phyloP scores from a whole-genome alignment of 306 rosid species.

The Sesbania bispinosa region DNA sequence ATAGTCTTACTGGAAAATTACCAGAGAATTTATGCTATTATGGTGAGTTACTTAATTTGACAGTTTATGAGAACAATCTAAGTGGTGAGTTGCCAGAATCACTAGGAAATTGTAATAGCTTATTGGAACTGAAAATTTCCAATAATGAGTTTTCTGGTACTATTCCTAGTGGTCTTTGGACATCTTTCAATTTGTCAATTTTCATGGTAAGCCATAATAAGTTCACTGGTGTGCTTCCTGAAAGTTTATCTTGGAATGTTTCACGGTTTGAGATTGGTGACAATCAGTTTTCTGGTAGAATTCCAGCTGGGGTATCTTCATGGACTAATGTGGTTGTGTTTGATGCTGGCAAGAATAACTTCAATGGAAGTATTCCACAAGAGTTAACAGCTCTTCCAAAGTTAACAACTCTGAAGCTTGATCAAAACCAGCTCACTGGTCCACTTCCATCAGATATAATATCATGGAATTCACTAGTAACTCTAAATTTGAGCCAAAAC shows the following conservation, averaged over 20 bases:
- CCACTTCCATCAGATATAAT: slow-evolving; percentile 38
- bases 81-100: slow-evolving; percentile 29
- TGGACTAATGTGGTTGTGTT: slow-evolving; percentile 48
- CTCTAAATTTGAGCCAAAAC: slow-evolving; percentile 47
- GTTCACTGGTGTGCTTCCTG: slow-evolving; percentile 32
- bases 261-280: slow-evolving; percentile 34
- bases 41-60: slow-evolving; percentile 22
- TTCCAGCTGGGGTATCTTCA: slow-evolving; percentile 47
- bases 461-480: slow-evolving; percentile 44
- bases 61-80: slow-evolving; percentile 18
- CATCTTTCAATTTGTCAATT: slow-evolving; percentile 23
- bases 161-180: slow-evolving; percentile 39
- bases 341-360: slow-evolving; percentile 51
- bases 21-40: slow-evolving; percentile 31
- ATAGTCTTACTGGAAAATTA: slow-evolving; percentile 22
- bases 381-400: slow-evolving; percentile 47
- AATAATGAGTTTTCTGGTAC: slow-evolving; percentile 29
- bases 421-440: slow-evolving; percentile 49
- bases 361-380: slow-evolving; percentile 55
- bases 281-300: slow-evolving; percentile 54
- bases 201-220: slow-evolving; percentile 35
- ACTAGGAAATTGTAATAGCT: slow-evolving; percentile 29
- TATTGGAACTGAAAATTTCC: slow-evolving; percentile 17
- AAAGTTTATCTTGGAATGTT: slow-evolving; percentile 20
- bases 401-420: slow-evolving; percentile 42